A percentile compares a stretch with the other conserved stretches of the same genome.
These are phyloP conservation scores for Aspergillus ellipticus DNA, from an alignment of 495 filamentous ascomycete species.

Conservation along the genomic window DNA sequence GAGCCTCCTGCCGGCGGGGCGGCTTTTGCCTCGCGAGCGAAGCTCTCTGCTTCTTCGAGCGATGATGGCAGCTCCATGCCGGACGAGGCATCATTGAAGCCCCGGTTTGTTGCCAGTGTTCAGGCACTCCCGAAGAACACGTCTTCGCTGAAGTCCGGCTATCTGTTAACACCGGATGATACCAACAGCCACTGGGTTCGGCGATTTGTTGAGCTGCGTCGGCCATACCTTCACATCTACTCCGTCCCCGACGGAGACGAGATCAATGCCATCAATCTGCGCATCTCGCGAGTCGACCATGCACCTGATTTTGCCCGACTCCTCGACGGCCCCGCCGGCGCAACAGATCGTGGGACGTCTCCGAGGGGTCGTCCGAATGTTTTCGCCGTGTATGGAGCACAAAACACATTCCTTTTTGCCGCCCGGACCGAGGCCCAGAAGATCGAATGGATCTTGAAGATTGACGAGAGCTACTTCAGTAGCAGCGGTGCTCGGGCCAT, in stretches of 20 bases:
- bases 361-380: conserved; percentile 62
- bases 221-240: conserved; percentile 90
- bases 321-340: conserved; percentile 48
- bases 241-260: conserved; percentile 82
- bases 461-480: conserved; percentile 60
- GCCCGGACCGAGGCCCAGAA: conserved; percentile 83
- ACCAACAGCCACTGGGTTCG: conserved; percentile 75
- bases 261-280: conserved; percentile 79
- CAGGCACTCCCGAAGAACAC: conserved; percentile 70
- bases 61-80: conserved; percentile 24
- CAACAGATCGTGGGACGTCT: conserved; percentile 30
- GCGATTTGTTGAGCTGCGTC: conserved; percentile 87
- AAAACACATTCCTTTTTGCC: conserved; percentile 93
- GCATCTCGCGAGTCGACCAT: conserved; percentile 80
- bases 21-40: conserved; percentile 33
- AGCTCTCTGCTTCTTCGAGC: conserved; percentile 14
- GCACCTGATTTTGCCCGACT: conserved; percentile 81
- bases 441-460: conserved; percentile 88
- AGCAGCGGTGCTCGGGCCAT: conserved; percentile 29
- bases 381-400: conserved; percentile 88
- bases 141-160: conserved; percentile 74
- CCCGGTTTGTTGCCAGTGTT: conserved; percentile 64
- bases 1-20: conserved; percentile 69
- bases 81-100: conserved; percentile 37
- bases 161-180: conserved; percentile 73